These are phyloP conservation scores for Melampsora larici-populina DNA, from an alignment of 1,284 basidiomycete genomes.

Conservation along the genomic window DNA sequence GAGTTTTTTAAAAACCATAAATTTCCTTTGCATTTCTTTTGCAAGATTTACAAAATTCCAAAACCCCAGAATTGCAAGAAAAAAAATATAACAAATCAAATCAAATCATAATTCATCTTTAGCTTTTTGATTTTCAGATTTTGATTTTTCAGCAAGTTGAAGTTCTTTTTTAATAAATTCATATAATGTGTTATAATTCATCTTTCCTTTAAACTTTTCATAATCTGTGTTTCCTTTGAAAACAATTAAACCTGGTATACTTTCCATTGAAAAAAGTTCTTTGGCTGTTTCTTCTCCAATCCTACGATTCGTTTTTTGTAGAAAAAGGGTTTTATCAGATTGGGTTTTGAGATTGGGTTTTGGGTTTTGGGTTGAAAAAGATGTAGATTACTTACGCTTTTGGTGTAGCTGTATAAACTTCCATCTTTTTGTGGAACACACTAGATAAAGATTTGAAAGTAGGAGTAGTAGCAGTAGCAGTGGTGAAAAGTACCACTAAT, in stretches of 20 bases:
- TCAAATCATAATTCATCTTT: neutral
- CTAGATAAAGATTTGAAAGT: conserved; percentile 40
- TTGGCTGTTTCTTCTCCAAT: conserved; percentile 8
- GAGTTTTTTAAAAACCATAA: no score
- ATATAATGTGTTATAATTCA: conserved; percentile 20
- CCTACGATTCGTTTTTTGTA: conserved; percentile 2
- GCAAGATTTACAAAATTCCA: no score
- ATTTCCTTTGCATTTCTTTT: no score
- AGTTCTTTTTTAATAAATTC: conserved; percentile 28
- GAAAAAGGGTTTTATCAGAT: neutral
- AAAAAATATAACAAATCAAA: neutral
- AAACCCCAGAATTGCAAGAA: no score
- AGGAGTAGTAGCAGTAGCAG: conserved; percentile 27
- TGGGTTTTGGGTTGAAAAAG: neutral
- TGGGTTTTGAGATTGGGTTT: no score
- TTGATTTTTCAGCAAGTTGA: neutral
- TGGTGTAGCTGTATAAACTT: conserved; percentile 33
- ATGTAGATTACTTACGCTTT: conserved; percentile 15
- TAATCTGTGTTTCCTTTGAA: conserved; percentile 11
- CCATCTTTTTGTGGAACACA: conserved; percentile 38
- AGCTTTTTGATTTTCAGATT: neutral
- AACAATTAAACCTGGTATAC: conserved; percentile 24
- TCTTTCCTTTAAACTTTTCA: conserved; percentile 14
- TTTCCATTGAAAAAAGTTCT: neutral
- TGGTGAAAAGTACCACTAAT: conserved; percentile 34